Percentiles rank a stretch among this genome's conserved stretches.
Conservation (phyloP, 352 stramenopile species). For the Phytophthora cajani region DNA sequence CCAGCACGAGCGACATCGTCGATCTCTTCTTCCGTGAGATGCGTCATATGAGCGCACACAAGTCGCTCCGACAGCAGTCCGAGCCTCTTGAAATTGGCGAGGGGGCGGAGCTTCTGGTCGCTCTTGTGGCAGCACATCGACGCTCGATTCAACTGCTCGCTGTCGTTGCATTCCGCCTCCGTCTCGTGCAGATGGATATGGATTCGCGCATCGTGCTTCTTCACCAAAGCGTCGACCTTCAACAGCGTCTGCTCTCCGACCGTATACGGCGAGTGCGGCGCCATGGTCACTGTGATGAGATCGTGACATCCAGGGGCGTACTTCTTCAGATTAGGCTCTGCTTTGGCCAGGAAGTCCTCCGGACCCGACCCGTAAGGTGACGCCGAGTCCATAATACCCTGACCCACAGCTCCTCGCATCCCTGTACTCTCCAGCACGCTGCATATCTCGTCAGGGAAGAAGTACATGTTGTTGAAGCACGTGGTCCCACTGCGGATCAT, state of each 20-base stretch:
- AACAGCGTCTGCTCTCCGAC: conserved; percentile 69
- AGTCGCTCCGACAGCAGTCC: conserved; percentile 69
- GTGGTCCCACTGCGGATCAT: conserved; percentile 85
- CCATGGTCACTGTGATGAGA: conserved; percentile 55
- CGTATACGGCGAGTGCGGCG: conserved; percentile 83
- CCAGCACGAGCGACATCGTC: conserved; percentile 51
- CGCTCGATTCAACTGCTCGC: conserved; percentile 51
- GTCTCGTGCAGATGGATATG: conserved; percentile 89
- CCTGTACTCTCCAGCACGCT: conserved; percentile 60
- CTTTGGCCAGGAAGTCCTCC: conserved; percentile 76
- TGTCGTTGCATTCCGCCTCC: conserved; percentile 75
- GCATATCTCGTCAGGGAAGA: conserved; percentile 64
- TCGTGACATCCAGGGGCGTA: conserved; percentile 50
- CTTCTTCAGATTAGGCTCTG: conserved; percentile 54
- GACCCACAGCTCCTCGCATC: conserved; percentile 68
- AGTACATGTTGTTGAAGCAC: conserved; percentile 92
- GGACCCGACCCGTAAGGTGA: conserved; percentile 53
- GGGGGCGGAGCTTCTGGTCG: conserved; percentile 62
- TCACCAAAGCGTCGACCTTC: conserved; percentile 40
- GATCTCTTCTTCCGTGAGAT: conserved; percentile 86
- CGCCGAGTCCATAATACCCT: conserved; percentile 73
- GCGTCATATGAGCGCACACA: conserved; percentile 74
- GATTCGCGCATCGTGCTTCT: conserved; percentile 60
- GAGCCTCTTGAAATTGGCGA: conserved; percentile 77
- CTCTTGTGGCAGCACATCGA: conserved; percentile 81